These are phyloP conservation scores for Gossypium davidsonii DNA, from an alignment of 441 rosid genomes.

Conservation along the genomic window DNA sequence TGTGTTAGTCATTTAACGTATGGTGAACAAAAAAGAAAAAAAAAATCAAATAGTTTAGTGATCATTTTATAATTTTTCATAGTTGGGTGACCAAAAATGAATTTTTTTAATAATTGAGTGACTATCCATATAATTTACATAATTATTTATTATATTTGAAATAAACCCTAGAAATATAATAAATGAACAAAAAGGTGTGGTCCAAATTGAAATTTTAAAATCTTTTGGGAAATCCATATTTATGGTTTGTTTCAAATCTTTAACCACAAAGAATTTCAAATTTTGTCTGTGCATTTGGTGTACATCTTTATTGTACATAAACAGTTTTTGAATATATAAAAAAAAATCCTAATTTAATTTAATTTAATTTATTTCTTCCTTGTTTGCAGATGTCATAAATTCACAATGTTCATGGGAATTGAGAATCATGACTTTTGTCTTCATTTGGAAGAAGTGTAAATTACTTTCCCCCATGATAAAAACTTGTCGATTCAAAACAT, in stretches of 20 bases:
- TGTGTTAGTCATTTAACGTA: no score
- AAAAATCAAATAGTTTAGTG: no score
- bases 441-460: neutral
- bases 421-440: neutral
- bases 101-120: no score
- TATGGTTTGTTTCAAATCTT: neutral
- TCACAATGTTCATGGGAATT: neutral
- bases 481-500: no score
- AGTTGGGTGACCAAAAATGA: no score
- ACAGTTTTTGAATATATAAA: neutral
- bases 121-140: no score
- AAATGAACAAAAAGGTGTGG: neutral
- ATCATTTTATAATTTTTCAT: no score
- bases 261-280: neutral
- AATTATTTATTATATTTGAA: neutral
- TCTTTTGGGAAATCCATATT: neutral
- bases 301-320: neutral
- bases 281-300: neutral
- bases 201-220: neutral
- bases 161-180: neutral
- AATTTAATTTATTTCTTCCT: neutral
- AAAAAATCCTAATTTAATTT: neutral
- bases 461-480: neutral
- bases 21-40: no score
- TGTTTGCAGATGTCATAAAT: neutral